Evolutionary conservation across 768 basidiomycete species (phyloP).

Genomic region (Rhodotorula toruloides): DNA sequence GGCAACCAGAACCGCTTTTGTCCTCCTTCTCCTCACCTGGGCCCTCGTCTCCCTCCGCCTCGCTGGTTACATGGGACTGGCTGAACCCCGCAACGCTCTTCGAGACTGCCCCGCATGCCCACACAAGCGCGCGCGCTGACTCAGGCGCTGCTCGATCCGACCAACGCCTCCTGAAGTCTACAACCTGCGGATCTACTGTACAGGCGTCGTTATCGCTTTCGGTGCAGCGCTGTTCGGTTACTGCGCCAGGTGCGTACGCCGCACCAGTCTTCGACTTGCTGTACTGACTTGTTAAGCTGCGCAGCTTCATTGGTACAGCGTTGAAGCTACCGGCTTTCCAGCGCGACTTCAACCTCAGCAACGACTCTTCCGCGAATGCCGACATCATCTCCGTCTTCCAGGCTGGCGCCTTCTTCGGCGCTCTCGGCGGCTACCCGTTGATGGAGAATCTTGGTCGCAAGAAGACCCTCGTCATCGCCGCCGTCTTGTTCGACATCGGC

Average conservation of each 20-base stretch:
- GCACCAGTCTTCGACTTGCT: too few relatives aligned
- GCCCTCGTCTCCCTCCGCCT: too few relatives aligned
- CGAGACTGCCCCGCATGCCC: too few relatives aligned
- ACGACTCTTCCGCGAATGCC: too few relatives aligned
- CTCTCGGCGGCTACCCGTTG: conserved; percentile 19
- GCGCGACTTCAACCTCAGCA: conserved; percentile 52
- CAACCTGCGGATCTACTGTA: conserved; percentile 6
- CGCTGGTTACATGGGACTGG: too few relatives aligned
- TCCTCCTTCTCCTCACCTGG: too few relatives aligned
- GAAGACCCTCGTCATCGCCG: conserved; percentile 18
- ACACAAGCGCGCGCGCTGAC: too few relatives aligned
- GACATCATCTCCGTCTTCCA: conserved; percentile 37
- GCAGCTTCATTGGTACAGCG: conserved; percentile 53
- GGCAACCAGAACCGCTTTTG: too few relatives aligned
- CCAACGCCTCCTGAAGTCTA: too few relatives aligned
- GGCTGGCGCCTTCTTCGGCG: conserved; percentile 35
- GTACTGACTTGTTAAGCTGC: too few relatives aligned
- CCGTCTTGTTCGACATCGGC: conserved; percentile 18
- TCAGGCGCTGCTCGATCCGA: too few relatives aligned
- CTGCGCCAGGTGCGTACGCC: conserved; percentile 52
- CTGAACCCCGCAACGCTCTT: too few relatives aligned
- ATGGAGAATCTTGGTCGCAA: conserved; percentile 35
- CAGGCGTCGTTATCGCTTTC: conserved; percentile 3
- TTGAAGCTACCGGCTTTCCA: conserved; percentile 50
- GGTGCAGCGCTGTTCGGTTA: conserved; percentile 42